Percentiles rank a stretch among this genome's conserved stretches.
phyloP scores from a whole-genome alignment of 306 rosid genomes.

The Canavalia ensiformis region DNA sequence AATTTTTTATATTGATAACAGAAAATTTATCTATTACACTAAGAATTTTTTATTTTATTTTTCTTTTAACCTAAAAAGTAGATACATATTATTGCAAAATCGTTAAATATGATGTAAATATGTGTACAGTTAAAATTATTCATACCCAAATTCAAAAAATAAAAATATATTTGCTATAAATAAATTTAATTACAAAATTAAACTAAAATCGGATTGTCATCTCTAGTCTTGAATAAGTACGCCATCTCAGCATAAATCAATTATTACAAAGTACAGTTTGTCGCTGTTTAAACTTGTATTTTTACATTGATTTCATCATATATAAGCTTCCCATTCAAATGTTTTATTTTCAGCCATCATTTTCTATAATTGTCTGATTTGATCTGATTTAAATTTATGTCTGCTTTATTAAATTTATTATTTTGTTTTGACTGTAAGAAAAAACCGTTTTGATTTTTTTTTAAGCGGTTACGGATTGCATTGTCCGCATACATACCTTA shows the following conservation, averaged over 20 bases:
- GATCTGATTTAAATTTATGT: background rate
- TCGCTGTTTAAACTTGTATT: background rate
- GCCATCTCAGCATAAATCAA: background rate
- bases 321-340: background rate
- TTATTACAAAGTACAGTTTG: background rate
- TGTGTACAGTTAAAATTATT: too few species aligned
- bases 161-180: too few species aligned
- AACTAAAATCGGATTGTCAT: background rate
- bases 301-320: background rate
- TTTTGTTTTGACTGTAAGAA: too few species aligned
- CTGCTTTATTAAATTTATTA: background rate
- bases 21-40: too few species aligned
- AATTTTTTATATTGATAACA: too few species aligned
- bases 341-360: slow-evolving; percentile 6
- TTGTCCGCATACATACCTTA: background rate
- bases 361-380: background rate
- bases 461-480: background rate
- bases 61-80: too few species aligned
- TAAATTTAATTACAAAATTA: too few species aligned
- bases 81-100: too few species aligned
- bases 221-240: background rate
- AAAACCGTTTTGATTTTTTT: background rate
- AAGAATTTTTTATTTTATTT: too few species aligned
- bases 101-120: too few species aligned
- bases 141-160: too few species aligned